phyloP scores from a whole-genome alignment of 305 asterid genomes.

The Fraxinus floribunda region DNA sequence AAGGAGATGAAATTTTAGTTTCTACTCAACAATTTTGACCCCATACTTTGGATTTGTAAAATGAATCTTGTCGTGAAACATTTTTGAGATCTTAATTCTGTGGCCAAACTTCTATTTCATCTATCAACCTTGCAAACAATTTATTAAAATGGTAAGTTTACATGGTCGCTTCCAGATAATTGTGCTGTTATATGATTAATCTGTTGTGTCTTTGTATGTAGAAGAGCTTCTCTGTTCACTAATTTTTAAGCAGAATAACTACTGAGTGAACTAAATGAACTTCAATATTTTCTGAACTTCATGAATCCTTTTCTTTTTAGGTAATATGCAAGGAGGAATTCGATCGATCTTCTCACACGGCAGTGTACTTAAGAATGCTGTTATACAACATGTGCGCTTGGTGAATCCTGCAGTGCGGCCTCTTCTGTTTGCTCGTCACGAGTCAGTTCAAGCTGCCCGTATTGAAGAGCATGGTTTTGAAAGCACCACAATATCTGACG shows the following conservation, averaged over 20 bases:
- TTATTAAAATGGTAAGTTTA: neutral
- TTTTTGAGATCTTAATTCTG: neutral
- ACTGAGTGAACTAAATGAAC: neutral
- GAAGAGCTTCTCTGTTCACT: neutral
- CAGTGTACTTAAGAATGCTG: conserved; percentile 56
- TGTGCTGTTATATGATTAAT: neutral
- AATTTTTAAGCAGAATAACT: neutral
- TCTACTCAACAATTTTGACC: neutral
- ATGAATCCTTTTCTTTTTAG: conserved; percentile 7
- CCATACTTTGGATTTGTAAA: neutral
- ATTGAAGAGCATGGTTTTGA: conserved; percentile 96
- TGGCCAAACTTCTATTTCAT: neutral
- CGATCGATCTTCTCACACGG: conserved; percentile 62
- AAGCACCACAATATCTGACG: conserved; percentile 75
- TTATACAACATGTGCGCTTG: conserved; percentile 64
- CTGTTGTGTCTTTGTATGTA: neutral
- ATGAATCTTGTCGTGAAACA: neutral
- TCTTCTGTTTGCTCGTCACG: conserved; percentile 47
- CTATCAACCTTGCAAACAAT: neutral
- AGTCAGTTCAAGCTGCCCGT: conserved; percentile 74
- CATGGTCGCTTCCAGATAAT: neutral
- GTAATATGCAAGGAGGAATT: conserved; percentile 88
- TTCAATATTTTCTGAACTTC: neutral
- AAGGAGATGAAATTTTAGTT: neutral
- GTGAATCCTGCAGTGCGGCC: conserved; percentile 45